These are phyloP conservation scores for Trichoderma pleuroti DNA, from an alignment of 2,329 filamentous ascomycete genomes.

Conservation along the genomic window DNA sequence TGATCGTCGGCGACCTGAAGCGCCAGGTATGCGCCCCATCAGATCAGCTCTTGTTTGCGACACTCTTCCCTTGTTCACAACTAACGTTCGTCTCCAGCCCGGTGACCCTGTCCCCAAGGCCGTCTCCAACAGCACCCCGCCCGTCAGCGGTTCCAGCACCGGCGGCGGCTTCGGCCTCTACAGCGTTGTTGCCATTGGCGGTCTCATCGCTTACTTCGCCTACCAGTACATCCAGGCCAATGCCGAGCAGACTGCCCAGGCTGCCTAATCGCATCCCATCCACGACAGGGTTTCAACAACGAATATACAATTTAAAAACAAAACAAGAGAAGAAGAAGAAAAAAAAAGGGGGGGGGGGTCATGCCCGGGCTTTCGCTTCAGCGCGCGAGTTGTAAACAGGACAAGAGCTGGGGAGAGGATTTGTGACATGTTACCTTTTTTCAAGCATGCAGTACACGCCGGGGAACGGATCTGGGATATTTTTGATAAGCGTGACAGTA, in stretches of 20 bases:
- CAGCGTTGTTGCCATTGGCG: slow-evolving; percentile 74
- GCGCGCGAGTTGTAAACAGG: not conserved
- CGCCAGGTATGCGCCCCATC: slow-evolving; percentile 60
- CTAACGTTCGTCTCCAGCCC: slow-evolving; percentile 44
- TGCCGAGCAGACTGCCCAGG: slow-evolving; percentile 33
- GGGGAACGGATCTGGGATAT: slow-evolving; percentile 12
- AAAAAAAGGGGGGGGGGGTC: not conserved
- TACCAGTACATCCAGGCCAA: slow-evolving; percentile 78
- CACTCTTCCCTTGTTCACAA: not conserved
- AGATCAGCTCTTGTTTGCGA: not conserved
- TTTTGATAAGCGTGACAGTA: slow-evolving; percentile 16
- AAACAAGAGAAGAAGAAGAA: not conserved
- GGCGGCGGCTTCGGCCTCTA: slow-evolving; percentile 77
- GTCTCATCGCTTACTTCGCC: slow-evolving; percentile 69
- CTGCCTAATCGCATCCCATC: not conserved
- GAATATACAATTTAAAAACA: not conserved
- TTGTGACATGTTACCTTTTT: not conserved
- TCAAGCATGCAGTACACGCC: not conserved
- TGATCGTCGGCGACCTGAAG: slow-evolving; percentile 75
- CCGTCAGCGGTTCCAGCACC: slow-evolving; percentile 46
- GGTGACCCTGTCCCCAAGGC: slow-evolving; percentile 75
- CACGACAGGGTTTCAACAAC: not conserved
- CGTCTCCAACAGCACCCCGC: slow-evolving; percentile 46
- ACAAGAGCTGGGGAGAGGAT: not conserved
- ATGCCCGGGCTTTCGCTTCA: not conserved